Conservation (phyloP, 768 basidiomycete species). For the Suillus brevipes region DNA sequence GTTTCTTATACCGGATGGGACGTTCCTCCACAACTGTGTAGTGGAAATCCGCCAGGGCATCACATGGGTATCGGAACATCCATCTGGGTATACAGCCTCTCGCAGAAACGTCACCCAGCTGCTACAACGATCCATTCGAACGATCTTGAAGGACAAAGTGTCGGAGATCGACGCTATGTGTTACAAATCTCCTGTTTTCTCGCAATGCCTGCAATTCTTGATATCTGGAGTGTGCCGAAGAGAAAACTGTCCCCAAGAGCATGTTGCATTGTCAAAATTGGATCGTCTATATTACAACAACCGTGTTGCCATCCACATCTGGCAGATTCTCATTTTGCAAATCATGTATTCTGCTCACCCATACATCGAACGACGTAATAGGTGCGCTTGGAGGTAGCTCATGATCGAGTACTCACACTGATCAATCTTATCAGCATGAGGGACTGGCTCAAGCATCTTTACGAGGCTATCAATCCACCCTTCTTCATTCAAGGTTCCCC, state of each 20-base stretch:
- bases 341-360: slow-evolving; percentile 22
- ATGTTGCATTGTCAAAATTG: slow-evolving; percentile 29
- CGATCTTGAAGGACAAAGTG: slow-evolving; percentile 31
- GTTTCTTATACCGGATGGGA: background rate
- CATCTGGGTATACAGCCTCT: slow-evolving; percentile 12
- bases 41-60: background rate
- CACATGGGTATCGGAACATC: background rate
- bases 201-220: slow-evolving; percentile 40
- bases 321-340: slow-evolving; percentile 51
- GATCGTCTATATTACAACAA: slow-evolving; percentile 39
- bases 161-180: slow-evolving; percentile 36
- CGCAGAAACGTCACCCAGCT: slow-evolving; percentile 21
- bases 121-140: slow-evolving; percentile 27
- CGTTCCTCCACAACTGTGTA: background rate
- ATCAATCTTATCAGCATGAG: background rate
- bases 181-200: slow-evolving; percentile 31
- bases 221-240: slow-evolving; percentile 35
- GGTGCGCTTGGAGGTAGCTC: slow-evolving; percentile 12
- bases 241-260: slow-evolving; percentile 37
- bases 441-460: slow-evolving; percentile 46
- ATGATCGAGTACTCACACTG: background rate
- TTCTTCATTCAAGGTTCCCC: slow-evolving; percentile 46
- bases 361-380: background rate
- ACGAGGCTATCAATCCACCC: slow-evolving; percentile 51
- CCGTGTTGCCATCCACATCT: slow-evolving; percentile 46